A percentile compares a stretch with the other conserved stretches of the same genome.
Conservation (phyloP, 208 protist species). For the Wallacemonas sp. region DNA sequence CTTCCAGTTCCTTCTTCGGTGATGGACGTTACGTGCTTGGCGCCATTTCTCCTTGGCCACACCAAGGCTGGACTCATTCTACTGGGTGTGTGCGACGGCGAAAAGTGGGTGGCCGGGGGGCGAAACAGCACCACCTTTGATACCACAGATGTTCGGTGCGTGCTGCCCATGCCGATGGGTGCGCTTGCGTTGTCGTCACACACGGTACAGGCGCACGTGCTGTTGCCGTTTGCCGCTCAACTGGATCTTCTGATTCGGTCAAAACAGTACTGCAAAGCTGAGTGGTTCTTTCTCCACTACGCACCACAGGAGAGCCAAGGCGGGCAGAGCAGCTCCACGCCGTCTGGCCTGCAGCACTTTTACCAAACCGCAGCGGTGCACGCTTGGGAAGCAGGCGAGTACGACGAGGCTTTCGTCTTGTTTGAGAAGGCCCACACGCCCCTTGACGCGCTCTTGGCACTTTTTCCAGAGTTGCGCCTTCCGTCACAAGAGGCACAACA, state of each 20-base stretch:
- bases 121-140: conserved; percentile 21
- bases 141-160: conserved; percentile 2
- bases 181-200: conserved; percentile 19
- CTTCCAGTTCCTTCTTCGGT: conserved; percentile 16
- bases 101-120: conserved; percentile 3
- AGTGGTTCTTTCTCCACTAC: too few species aligned
- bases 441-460: conserved; percentile 12
- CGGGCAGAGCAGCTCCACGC: neutral
- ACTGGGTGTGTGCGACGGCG: conserved; percentile 6
- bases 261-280: conserved; percentile 9
- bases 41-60: conserved; percentile 22
- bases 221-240: conserved; percentile 8
- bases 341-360: neutral
- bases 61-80: conserved; percentile 9
- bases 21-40: conserved; percentile 18
- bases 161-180: conserved; percentile 15
- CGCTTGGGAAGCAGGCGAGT: conserved; percentile 17
- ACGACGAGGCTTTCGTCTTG: conserved; percentile 26
- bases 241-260: conserved; percentile 12
- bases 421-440: conserved; percentile 25
- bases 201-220: conserved; percentile 14
- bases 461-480: conserved; percentile 26
- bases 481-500: neutral
- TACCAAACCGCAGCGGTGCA: conserved; percentile 25
- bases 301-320: too few species aligned